Evolutionary conservation across 495 filamentous ascomycete species (phyloP).

Genomic region (Rhypophila decipiens): DNA sequence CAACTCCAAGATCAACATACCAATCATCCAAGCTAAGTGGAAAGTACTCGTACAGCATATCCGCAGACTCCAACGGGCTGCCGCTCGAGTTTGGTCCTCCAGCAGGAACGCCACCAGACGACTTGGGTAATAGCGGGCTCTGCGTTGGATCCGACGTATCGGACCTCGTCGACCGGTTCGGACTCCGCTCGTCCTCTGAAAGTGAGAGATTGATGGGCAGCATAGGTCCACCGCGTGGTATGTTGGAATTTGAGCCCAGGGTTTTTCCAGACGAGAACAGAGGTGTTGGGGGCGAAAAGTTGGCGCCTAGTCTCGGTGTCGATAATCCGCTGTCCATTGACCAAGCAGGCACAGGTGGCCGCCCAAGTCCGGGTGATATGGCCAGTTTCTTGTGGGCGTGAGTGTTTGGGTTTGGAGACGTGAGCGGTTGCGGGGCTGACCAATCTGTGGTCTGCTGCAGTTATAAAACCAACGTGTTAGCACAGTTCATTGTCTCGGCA

Average conservation of each 20-base stretch:
- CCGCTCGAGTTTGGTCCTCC: conserved; percentile 22
- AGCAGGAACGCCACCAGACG: conserved; percentile 17
- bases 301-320: conserved; percentile 9
- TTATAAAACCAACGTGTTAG: not conserved
- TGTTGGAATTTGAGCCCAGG: not conserved
- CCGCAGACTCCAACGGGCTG: conserved; percentile 65
- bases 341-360: conserved; percentile 24
- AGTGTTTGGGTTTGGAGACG: conserved; percentile 8
- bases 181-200: conserved; percentile 63
- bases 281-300: not conserved
- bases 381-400: conserved; percentile 23
- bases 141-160: conserved; percentile 7
- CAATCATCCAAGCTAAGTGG: conserved; percentile 84
- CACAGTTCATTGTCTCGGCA: too few species aligned
- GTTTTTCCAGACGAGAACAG: not conserved
- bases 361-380: conserved; percentile 12
- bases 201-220: conserved; percentile 68
- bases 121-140: conserved; percentile 32
- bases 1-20: too few species aligned
- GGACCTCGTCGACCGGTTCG: conserved; percentile 35
- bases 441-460: conserved; percentile 16
- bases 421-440: conserved; percentile 14
- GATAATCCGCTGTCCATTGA: conserved; percentile 12
- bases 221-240: conserved; percentile 15
- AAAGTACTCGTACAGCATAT: conserved; percentile 87